A percentile compares a stretch with the other conserved stretches of the same genome.
Evolutionary conservation across 2,329 filamentous ascomycete genomes (phyloP).

Genomic region (Trichoderma polysporum): DNA sequence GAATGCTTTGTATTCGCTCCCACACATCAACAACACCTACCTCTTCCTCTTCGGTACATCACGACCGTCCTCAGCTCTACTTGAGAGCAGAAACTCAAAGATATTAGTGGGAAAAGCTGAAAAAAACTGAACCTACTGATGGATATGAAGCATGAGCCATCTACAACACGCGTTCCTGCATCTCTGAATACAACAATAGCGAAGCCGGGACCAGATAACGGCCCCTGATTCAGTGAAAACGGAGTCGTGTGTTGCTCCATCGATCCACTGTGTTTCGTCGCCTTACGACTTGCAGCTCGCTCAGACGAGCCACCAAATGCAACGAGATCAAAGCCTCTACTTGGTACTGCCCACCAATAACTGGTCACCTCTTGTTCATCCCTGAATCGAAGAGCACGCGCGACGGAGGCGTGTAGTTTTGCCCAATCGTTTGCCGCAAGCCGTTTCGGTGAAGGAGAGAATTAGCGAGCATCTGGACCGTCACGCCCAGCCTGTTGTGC

Average conservation of each 20-base stretch:
- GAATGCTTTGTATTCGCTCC: too few species aligned
- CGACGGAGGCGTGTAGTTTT: not conserved
- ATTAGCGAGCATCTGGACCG: not conserved
- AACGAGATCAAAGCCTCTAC: not conserved
- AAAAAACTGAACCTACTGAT: not conserved
- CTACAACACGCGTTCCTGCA: slow-evolving; percentile 18
- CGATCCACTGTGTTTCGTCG: not conserved
- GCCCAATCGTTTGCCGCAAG: not conserved
- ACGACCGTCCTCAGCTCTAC: not conserved
- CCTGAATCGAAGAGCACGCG: not conserved
- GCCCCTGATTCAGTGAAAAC: slow-evolving; percentile 5
- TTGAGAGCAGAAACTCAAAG: not conserved
- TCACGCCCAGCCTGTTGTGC: not conserved
- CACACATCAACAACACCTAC: too few species aligned
- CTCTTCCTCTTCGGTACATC: not conserved
- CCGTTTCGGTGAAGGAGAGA: not conserved
- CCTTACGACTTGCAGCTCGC: slow-evolving; percentile 1
- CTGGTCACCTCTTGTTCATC: not conserved
- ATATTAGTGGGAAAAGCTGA: not conserved
- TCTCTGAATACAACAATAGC: slow-evolving; percentile 7
- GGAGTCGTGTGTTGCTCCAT: not conserved
- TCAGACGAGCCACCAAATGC: not conserved
- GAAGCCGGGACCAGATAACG: not conserved
- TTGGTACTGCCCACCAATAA: not conserved
- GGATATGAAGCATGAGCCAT: not conserved